Conservation (phyloP, 768 basidiomycete species). For the Daedalea quercina region DNA sequence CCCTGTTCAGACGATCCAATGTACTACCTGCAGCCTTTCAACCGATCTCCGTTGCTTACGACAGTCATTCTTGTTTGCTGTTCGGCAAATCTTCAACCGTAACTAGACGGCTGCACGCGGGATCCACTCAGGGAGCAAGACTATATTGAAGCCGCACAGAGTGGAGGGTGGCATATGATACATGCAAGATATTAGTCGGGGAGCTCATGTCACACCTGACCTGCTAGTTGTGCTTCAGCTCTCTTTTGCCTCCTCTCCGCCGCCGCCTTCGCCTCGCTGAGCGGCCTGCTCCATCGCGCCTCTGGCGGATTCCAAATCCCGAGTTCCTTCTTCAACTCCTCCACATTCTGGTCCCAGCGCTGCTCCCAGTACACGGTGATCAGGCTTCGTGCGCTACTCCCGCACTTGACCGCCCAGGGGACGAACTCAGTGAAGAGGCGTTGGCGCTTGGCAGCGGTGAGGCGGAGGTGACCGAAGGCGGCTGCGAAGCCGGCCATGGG, state of each 20-base stretch:
- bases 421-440: conserved; percentile 72
- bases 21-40: too few species aligned
- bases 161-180: neutral
- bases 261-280: conserved; percentile 55
- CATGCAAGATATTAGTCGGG: too few species aligned
- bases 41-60: too few species aligned
- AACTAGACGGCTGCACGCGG: too few species aligned
- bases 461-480: conserved; percentile 69
- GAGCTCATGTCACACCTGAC: neutral
- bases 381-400: conserved; percentile 64
- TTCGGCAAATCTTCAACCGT: too few species aligned
- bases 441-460: conserved; percentile 38
- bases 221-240: conserved; percentile 2
- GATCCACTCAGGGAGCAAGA: too few species aligned
- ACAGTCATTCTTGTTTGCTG: too few species aligned
- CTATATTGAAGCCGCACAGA: too few species aligned
- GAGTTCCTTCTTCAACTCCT: conserved; percentile 78
- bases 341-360: conserved; percentile 80
- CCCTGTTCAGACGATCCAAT: too few species aligned
- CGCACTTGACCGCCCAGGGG: conserved; percentile 88
- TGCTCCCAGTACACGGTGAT: conserved; percentile 96
- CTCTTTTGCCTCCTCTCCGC: conserved; percentile 9
- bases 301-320: conserved; percentile 82
- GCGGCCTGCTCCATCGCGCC: conserved; percentile 59
- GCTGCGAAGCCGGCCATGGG: conserved; percentile 84